phyloP scores from a whole-genome alignment of 176 grass and related monocot genomes.

The Miscanthus lutarioriparius region DNA sequence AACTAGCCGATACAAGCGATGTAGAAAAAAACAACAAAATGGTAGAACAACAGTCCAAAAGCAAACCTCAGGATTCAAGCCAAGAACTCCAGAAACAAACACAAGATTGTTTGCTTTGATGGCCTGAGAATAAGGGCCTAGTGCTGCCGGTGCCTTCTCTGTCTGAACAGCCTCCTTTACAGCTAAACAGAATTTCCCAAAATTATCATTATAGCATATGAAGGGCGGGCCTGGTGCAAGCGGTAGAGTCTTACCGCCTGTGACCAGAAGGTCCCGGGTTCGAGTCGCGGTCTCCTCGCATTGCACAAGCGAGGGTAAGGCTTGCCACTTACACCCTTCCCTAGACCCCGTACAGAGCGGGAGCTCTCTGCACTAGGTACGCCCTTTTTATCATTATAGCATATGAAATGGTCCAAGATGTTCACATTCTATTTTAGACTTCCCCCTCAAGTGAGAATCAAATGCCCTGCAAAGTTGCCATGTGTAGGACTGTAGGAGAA shows the following conservation, averaged over 20 bases:
- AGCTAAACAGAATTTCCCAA: slow-evolving; percentile 26
- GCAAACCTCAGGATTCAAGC: slow-evolving; percentile 88
- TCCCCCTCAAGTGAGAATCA: neutral
- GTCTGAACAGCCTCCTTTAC: slow-evolving; percentile 84
- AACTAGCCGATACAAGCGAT: neutral
- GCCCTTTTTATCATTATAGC: slow-evolving; percentile 1
- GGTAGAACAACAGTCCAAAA: neutral
- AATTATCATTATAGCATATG: neutral
- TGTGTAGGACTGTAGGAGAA: neutral
- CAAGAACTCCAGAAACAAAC: slow-evolving; percentile 90
- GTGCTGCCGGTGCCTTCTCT: slow-evolving; percentile 80
- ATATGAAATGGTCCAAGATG: neutral
- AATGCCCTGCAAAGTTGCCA: neutral
- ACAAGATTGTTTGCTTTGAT: slow-evolving; percentile 96
- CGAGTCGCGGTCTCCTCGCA: too few species aligned
- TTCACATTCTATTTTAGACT: neutral
- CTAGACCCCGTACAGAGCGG: too few species aligned
- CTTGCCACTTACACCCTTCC: too few species aligned
- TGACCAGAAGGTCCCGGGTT: too few species aligned
- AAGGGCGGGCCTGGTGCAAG: too few species aligned
- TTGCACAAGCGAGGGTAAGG: too few species aligned
- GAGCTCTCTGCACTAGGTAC: too few species aligned
- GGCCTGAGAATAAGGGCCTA: slow-evolving; percentile 95
- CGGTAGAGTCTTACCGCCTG: too few species aligned
- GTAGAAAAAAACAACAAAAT: slow-evolving; percentile 4